phyloP scores from a whole-genome alignment of 306 rosid species.

The Purshia tridentata region DNA sequence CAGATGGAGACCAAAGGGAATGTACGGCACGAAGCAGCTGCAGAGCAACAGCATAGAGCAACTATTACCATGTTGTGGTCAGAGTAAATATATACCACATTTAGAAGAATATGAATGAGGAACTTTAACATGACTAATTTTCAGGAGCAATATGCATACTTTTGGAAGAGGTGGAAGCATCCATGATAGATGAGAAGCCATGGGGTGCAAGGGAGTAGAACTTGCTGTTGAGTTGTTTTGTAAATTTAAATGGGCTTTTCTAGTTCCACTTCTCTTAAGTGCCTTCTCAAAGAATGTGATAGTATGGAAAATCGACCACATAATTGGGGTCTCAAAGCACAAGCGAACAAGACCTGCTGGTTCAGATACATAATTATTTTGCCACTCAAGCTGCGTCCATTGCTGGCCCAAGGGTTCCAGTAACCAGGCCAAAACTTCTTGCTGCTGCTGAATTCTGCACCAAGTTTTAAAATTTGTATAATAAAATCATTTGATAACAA shows the following conservation, averaged over 20 bases:
- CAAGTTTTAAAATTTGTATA: conserved; percentile 29
- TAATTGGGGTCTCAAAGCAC: conserved; percentile 67
- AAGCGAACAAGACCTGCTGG: conserved; percentile 74
- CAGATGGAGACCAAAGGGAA: conserved; percentile 87
- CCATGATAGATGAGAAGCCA: conserved; percentile 91
- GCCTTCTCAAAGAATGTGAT: conserved; percentile 96
- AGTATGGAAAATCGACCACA: conserved; percentile 94
- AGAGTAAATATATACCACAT: conserved; percentile 5
- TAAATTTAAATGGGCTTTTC: conserved; percentile 55
- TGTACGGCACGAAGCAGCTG: conserved; percentile 87
- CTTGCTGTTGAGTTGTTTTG: conserved; percentile 50
- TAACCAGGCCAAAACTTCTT: conserved; percentile 93
- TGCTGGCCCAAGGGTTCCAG: conserved; percentile 85
- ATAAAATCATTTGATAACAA: conserved; percentile 12
- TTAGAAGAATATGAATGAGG: conserved; percentile 19
- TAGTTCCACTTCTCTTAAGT: conserved; percentile 90
- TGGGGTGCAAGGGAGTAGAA: conserved; percentile 64
- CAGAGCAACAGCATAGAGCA: conserved; percentile 27
- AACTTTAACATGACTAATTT: conserved; percentile 30
- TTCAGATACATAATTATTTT: conserved; percentile 79
- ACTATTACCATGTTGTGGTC: neutral
- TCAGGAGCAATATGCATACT: conserved; percentile 45
- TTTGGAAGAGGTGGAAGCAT: conserved; percentile 93
- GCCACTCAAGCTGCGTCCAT: conserved; percentile 91
- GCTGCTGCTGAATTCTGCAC: conserved; percentile 90